Base-by-base conservation (phyloP, 306 rosid species). In the Casuarina equisetifolia region DNA sequence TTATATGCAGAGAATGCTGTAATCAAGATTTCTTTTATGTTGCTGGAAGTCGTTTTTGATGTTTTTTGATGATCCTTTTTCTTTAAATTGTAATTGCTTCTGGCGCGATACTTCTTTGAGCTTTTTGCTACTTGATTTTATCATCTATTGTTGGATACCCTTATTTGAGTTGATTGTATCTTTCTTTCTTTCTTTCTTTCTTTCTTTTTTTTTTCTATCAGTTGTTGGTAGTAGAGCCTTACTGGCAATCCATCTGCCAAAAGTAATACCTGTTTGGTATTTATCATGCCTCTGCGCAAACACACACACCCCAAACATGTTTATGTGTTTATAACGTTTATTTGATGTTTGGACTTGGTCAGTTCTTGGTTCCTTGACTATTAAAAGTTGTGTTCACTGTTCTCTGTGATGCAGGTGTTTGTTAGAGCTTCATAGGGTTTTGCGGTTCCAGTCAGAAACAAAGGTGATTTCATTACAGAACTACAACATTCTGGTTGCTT, bases 381-480 rank as follows among this genome's bases (percentile, higher is more conserved):
- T 19, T 71, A 2, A 43, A 36, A 5, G 4, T 15, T 15, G 15
- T 42, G 2, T 38, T 15, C 13, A 0, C 49, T 52, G 38, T 73
- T 72, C 70, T 64, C 1, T 32, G 40, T 2, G 46, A 69, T 15
- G 6, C 45, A 63, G 73, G 72, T 70, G 53, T 72, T 48, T 9
- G 25, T 72, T 50, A 53, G 72, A 71, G 17, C 43, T 72, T 17
- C 70, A 13, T 2, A 32, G 64, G 77, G 55, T 17, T 51, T 71
- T 32, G 55, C 43, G 57, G 64, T 66, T 79, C 75, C 67, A n/a
- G 45, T 50, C 35, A 67, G 44, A 61, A 52, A 61, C 42, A 79
- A 72, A 73, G 57, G 59, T 74, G 61, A 40, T 67, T 40, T 62
- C 48, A 16, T 66, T 8, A 16, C 10, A 8, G 46, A 40, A 40